A percentile compares a stretch with the other conserved stretches of the same genome.
These are phyloP conservation scores for Rhinocladiella mackenziei DNA, from an alignment of 2,329 filamentous ascomycete species.

Conservation along the genomic window DNA sequence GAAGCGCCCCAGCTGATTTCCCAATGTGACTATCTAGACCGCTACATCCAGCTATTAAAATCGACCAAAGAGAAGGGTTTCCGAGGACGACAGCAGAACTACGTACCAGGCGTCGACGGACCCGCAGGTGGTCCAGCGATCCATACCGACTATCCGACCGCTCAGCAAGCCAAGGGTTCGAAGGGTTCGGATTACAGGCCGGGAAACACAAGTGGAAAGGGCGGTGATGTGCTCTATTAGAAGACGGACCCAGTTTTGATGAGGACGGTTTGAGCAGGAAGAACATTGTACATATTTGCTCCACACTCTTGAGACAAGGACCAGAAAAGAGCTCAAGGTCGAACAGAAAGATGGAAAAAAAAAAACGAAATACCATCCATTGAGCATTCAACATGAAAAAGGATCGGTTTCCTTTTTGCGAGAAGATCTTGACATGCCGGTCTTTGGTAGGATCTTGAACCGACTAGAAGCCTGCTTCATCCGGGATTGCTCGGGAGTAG, in stretches of 20 bases:
- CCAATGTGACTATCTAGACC: slow-evolving; percentile 43
- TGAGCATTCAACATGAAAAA: too few relatives aligned
- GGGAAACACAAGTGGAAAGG: slow-evolving; percentile 27
- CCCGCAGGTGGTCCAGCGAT: slow-evolving; percentile 26
- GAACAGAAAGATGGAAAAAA: too few relatives aligned
- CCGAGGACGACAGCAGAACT: slow-evolving; percentile 62
- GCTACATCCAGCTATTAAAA: slow-evolving; percentile 61
- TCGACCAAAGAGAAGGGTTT: slow-evolving; percentile 62
- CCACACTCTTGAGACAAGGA: too few relatives aligned
- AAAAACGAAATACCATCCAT: too few relatives aligned
- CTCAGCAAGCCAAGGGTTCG: slow-evolving; percentile 26
- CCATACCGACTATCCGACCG: slow-evolving; percentile 26
- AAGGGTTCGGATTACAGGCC: slow-evolving; percentile 27
- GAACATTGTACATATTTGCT: slow-evolving; percentile 16
- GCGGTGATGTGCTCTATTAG: slow-evolving; percentile 23
- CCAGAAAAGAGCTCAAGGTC: too few relatives aligned
- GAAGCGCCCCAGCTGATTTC: neutral
- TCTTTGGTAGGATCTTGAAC: too few relatives aligned
- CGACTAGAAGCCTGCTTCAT: too few relatives aligned
- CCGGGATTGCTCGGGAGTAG: too few relatives aligned
- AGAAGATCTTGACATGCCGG: too few relatives aligned
- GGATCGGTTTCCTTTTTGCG: too few relatives aligned
- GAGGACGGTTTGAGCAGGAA: neutral
- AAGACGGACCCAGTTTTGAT: too few relatives aligned
- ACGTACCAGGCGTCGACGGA: slow-evolving; percentile 38